Conservation (phyloP, 805 yeast genomes). For the Cyberlindnera lachancei region DNA sequence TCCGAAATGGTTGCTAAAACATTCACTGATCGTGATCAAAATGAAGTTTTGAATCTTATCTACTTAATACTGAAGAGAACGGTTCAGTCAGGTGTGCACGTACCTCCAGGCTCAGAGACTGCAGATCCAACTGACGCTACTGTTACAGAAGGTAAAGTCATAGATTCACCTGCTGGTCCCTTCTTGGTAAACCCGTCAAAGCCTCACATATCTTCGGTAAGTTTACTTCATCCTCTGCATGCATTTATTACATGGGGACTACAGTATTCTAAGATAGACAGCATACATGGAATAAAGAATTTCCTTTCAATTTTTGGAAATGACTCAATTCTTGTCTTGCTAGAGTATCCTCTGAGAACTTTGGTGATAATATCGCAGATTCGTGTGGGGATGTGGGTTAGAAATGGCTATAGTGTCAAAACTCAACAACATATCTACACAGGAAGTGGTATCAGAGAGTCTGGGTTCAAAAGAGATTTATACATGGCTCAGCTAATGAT, state of each 20-base stretch:
- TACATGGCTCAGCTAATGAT: constrained; percentile 58
- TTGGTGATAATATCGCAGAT: constrained; percentile 77
- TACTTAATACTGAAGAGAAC: constrained; percentile 8
- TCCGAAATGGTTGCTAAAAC: constrained; percentile 47
- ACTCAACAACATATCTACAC: constrained; percentile 76
- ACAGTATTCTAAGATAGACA: constrained; percentile 35
- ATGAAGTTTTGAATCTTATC: constrained; percentile 2
- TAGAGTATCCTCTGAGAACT: constrained; percentile 74
- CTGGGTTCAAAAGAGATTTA: constrained; percentile 74
- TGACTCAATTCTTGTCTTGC: constrained; percentile 10
- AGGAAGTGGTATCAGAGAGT: constrained; percentile 71
- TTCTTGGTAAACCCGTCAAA: constrained; percentile 30
- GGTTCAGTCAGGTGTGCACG: not conserved
- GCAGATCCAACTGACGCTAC: constrained; percentile 8
- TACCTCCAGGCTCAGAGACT: not conserved
- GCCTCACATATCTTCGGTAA: constrained; percentile 42
- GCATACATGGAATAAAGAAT: constrained; percentile 3
- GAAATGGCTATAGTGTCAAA: constrained; percentile 80
- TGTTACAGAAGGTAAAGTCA: constrained; percentile 4
- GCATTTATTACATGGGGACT: constrained; percentile 65
- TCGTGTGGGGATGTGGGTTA: constrained; percentile 86
- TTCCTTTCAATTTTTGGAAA: not conserved
- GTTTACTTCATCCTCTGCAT: constrained; percentile 77
- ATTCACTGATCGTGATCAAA: constrained; percentile 16
- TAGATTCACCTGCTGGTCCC: constrained; percentile 19